A percentile compares a stretch with the other conserved stretches of the same genome.
These are phyloP conservation scores for Colletotrichum endophyticum DNA, from an alignment of 2,329 filamentous ascomycete genomes.

Conservation along the genomic window DNA sequence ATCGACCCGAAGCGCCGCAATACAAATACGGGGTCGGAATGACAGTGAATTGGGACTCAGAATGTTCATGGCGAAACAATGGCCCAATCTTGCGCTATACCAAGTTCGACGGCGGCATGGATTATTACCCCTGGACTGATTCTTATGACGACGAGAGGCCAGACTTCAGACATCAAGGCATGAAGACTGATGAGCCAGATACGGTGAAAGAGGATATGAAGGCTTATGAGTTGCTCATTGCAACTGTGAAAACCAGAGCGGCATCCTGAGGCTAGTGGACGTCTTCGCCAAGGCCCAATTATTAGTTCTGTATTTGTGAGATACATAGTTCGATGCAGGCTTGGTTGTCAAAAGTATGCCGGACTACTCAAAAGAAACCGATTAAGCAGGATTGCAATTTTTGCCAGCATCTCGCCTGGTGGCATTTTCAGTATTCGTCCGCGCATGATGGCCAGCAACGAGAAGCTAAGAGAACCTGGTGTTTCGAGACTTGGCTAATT, in stretches of 20 bases:
- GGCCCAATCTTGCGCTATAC: not conserved
- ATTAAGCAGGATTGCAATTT: too few species aligned
- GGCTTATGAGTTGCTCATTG: not conserved
- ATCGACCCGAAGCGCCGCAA: not conserved
- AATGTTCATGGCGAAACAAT: accelerated
- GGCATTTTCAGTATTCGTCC: too few species aligned
- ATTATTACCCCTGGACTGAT: not conserved
- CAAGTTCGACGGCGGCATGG: not conserved
- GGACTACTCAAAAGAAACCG: too few species aligned
- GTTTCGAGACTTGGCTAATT: too few species aligned
- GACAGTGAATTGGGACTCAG: accelerated
- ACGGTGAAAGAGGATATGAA: not conserved
- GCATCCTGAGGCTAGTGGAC: accelerated
- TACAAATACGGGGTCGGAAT: not conserved
- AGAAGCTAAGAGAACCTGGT: too few species aligned
- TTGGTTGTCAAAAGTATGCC: too few species aligned
- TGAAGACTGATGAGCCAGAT: not conserved
- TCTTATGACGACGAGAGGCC: not conserved
- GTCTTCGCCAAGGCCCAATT: too few species aligned
- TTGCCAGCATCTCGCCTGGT: too few species aligned
- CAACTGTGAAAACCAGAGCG: not conserved
- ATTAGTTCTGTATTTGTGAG: not conserved
- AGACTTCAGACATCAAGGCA: not conserved
- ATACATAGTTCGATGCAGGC: too few species aligned
- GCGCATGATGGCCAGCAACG: too few species aligned